phyloP scores from a whole-genome alignment of 2,329 filamentous ascomycete species.

The Claviceps digitariae region DNA sequence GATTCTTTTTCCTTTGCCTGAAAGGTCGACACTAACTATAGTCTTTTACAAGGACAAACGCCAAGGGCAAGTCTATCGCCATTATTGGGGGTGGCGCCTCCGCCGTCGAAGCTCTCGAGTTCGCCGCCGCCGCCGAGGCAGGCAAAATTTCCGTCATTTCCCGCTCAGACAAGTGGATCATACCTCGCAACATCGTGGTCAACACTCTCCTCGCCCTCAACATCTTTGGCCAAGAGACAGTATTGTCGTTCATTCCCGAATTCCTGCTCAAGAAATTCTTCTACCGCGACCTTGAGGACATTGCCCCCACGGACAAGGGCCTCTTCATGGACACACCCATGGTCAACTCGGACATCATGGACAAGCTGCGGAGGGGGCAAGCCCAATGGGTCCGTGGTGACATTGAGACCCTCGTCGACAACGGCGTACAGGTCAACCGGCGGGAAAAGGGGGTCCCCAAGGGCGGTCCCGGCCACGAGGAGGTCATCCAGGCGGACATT shows the following conservation, averaged over 20 bases:
- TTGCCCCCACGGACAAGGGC: constrained; percentile 54
- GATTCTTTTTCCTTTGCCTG: not conserved
- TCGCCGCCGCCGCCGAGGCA: constrained; percentile 53
- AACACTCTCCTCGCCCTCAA: constrained; percentile 64
- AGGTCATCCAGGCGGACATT: constrained; percentile 58
- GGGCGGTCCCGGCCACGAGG: constrained; percentile 55
- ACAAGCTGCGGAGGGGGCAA: constrained; percentile 56
- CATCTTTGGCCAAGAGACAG: constrained; percentile 64
- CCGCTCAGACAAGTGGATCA: constrained; percentile 76
- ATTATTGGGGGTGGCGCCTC: constrained; percentile 70
- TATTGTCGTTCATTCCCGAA: constrained; percentile 67
- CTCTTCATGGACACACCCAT: constrained; percentile 78
- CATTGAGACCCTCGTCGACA: constrained; percentile 50
- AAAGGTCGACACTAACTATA: not conserved
- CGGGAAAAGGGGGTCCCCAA: constrained; percentile 60
- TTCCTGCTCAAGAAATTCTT: constrained; percentile 62
- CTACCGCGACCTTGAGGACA: constrained; percentile 65
- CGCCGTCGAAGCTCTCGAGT: constrained; percentile 73
- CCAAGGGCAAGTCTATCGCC: constrained; percentile 60
- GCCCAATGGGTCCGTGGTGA: constrained; percentile 75
- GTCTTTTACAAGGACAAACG: constrained; percentile 37
- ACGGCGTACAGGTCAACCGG: constrained; percentile 57
- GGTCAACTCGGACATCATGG: constrained; percentile 72
- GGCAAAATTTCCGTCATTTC: constrained; percentile 59
- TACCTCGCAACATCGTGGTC: constrained; percentile 64